Evolutionary conservation across 2,329 filamentous ascomycete genomes (phyloP).

Genomic region (Ophiostoma sp.): DNA sequence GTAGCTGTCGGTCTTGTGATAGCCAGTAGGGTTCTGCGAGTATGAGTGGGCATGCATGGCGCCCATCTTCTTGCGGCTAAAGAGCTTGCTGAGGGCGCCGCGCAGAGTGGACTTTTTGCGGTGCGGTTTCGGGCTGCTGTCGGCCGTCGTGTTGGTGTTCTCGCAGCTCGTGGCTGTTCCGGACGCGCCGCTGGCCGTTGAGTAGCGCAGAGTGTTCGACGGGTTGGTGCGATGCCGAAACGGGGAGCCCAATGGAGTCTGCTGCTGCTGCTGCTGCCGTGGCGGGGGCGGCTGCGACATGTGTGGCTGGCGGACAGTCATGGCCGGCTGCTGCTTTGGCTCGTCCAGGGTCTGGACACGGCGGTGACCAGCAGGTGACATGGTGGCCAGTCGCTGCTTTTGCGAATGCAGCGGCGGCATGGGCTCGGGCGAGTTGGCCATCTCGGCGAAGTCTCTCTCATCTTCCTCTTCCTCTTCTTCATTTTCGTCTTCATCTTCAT

Average conservation of each 20-base stretch:
- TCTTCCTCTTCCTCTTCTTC: not conserved
- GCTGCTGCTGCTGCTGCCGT: slow-evolving; percentile 13
- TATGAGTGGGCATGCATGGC: not conserved
- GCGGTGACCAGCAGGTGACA: slow-evolving; percentile 7
- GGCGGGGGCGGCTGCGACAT: slow-evolving; percentile 4
- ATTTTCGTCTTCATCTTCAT: not conserved
- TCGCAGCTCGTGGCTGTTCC: slow-evolving; percentile 23
- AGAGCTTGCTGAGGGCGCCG: slow-evolving; percentile 52
- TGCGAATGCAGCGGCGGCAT: slow-evolving; percentile 6
- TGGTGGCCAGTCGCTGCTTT: not conserved
- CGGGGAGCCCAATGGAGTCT: slow-evolving; percentile 18
- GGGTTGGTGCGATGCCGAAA: slow-evolving; percentile 35
- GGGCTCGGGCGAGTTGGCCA: slow-evolving; percentile 4
- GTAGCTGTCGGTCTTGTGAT: slow-evolving; percentile 7
- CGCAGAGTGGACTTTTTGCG: slow-evolving; percentile 56
- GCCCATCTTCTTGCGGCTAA: slow-evolving; percentile 50
- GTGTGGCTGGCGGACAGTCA: not conserved
- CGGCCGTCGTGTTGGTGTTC: not conserved
- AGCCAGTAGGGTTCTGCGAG: not conserved
- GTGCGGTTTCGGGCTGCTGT: slow-evolving; percentile 35
- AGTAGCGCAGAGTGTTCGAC: slow-evolving; percentile 44
- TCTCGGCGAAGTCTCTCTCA: not conserved
- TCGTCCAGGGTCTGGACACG: slow-evolving; percentile 13
- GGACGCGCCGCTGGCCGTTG: slow-evolving; percentile 42
- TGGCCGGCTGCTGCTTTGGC: not conserved